A percentile compares a stretch with the other conserved stretches of the same genome.
Conservation (phyloP, 129 eudicot species). For the Flaveria brownii region DNA sequence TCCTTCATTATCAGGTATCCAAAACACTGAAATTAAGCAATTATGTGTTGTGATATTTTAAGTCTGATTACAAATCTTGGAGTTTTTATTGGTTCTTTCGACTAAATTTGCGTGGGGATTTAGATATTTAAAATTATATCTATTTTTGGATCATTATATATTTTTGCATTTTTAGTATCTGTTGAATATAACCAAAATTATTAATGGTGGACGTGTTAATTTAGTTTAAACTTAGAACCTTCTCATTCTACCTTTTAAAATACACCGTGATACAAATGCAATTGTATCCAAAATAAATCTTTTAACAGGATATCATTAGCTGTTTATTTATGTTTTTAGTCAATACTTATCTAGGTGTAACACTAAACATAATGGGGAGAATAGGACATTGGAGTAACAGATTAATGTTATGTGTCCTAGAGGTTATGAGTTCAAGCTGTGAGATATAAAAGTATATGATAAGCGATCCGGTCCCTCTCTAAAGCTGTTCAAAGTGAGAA, state of each 20-base stretch:
- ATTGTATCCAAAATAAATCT: background rate
- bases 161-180: slow-evolving; percentile 7
- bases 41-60: slow-evolving; percentile 10
- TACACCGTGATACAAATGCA: background rate
- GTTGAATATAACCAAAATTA: background rate
- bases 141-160: slow-evolving; percentile 1
- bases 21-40: background rate
- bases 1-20: slow-evolving; percentile 24
- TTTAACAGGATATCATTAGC: background rate
- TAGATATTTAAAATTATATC: slow-evolving; percentile 2
- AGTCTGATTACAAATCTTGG: slow-evolving; percentile 13
- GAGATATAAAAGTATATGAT: too few relatives aligned
- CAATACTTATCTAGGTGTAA: too few relatives aligned
- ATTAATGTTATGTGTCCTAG: too few relatives aligned
- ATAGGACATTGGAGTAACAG: too few relatives aligned
- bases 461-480: too few relatives aligned
- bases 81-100: background rate
- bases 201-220: background rate
- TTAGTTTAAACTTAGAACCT: background rate
- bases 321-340: too few relatives aligned
- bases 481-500: too few relatives aligned
- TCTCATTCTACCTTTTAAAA: background rate
- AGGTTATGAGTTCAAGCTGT: too few relatives aligned
- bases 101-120: slow-evolving; percentile 4
- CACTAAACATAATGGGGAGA: too few relatives aligned